These are phyloP conservation scores for Nemophila menziesii DNA, from an alignment of 257 asterid genomes.

Conservation along the genomic window DNA sequence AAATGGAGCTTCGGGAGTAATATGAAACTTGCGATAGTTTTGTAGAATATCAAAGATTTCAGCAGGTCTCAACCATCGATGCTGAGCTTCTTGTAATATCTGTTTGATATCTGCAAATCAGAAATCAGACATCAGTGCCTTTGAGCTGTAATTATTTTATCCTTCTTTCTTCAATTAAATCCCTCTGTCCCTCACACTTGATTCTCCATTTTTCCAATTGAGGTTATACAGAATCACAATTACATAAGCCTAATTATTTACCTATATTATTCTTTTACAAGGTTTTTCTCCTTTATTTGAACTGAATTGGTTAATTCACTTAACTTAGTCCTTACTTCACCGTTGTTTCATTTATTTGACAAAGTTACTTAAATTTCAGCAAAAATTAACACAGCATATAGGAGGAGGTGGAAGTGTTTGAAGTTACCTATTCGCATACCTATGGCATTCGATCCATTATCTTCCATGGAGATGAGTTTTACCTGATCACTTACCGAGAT, in stretches of 20 bases:
- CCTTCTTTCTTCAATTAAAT: no score
- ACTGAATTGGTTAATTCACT: conserved; percentile 1
- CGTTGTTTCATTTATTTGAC: conserved; percentile 2
- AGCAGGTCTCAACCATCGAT: conserved; percentile 37
- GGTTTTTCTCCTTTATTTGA: conserved; percentile 3
- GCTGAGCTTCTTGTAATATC: conserved; percentile 23
- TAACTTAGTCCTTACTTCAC: neutral
- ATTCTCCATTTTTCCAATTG: neutral
- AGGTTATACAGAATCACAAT: neutral
- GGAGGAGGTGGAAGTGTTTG: neutral
- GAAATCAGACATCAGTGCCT: neutral
- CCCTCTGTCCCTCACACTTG: no score
- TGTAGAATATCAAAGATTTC: conserved; percentile 31
- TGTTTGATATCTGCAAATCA: conserved; percentile 10
- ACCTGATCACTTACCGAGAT: conserved; percentile 10
- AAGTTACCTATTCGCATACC: conserved; percentile 48
- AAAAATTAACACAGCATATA: neutral
- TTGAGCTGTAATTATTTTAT: no score
- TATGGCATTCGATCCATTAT: conserved; percentile 39
- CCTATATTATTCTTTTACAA: conserved; percentile 3
- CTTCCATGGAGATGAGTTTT: conserved; percentile 31
- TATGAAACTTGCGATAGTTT: conserved; percentile 14
- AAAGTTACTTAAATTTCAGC: neutral
- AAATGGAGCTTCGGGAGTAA: conserved; percentile 21
- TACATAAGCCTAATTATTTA: neutral